A percentile compares a stretch with the other conserved stretches of the same genome.
Conservation (phyloP, 257 asterid species). For the Scutellaria barbata region DNA sequence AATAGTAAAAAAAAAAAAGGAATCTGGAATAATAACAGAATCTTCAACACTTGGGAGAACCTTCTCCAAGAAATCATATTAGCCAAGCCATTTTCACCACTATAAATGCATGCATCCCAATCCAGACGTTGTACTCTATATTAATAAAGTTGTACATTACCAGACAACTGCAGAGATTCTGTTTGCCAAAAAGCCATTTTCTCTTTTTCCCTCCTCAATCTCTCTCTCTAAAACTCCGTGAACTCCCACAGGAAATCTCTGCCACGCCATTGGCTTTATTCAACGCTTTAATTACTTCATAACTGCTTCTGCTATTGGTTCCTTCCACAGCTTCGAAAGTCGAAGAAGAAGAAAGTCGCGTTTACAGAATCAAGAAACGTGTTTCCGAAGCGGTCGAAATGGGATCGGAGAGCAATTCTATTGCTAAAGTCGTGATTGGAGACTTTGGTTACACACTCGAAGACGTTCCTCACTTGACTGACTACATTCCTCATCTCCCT, state of each 20-base stretch:
- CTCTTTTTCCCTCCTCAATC: constrained; percentile 15
- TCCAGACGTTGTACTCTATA: constrained; percentile 17
- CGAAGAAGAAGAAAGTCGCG: constrained; percentile 20
- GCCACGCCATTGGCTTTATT: constrained; percentile 37
- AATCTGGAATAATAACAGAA: constrained; percentile 36
- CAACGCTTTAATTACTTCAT: background rate
- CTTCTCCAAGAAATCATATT: background rate
- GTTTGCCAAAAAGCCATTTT: constrained; percentile 7
- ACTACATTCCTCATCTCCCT: constrained; percentile 60
- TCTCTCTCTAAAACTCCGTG: constrained; percentile 40
- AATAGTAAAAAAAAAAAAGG: background rate
- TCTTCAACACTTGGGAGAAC: constrained; percentile 31
- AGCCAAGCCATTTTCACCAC: background rate
- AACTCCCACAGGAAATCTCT: constrained; percentile 36
- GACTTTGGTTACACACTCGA: constrained; percentile 64
- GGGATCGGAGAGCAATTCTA: constrained; percentile 42
- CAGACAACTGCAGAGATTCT: constrained; percentile 1
- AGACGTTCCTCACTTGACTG: constrained; percentile 78
- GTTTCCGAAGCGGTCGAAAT: constrained; percentile 17
- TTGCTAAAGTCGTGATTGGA: constrained; percentile 52
- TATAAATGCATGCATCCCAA: constrained; percentile 19
- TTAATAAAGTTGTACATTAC: constrained; percentile 20
- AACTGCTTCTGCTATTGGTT: no score
- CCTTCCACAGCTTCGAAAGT: no score
- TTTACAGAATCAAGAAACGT: constrained; percentile 19